Conservation (phyloP, 2,329 filamentous ascomycete genomes). For the Hypoxylon sp. region DNA sequence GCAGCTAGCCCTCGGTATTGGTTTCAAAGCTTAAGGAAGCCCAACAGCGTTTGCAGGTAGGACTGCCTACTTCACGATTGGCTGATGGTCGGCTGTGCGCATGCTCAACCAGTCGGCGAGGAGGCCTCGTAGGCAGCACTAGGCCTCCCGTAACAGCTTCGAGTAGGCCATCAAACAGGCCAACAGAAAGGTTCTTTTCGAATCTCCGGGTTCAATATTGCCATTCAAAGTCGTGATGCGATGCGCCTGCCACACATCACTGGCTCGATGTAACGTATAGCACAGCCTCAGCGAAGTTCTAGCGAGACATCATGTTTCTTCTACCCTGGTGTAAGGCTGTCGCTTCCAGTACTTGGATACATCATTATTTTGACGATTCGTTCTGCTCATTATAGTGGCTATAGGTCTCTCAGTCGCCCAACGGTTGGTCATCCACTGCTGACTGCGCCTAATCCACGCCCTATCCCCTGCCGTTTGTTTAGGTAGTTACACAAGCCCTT, state of each 20-base stretch:
- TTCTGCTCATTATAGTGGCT: background rate
- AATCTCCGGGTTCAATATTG: background rate
- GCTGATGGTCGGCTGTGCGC: conserved; percentile 12
- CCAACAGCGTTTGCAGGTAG: conserved; percentile 14
- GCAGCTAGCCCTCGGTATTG: conserved; percentile 1
- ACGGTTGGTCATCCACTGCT: background rate
- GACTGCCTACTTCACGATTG: conserved; percentile 7
- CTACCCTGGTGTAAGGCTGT: conserved; percentile 6
- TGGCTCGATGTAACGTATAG: background rate
- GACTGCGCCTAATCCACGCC: conserved; percentile 2
- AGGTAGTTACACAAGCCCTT: conserved; percentile 12
- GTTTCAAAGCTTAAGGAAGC: background rate
- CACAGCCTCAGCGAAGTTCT: background rate
- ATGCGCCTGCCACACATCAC: background rate
- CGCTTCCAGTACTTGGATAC: background rate
- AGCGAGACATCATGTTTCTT: background rate
- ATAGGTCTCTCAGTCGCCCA: conserved; percentile 5
- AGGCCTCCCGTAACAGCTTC: background rate
- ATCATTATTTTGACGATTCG: background rate
- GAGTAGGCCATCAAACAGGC: conserved; percentile 3
- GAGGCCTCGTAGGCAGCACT: conserved; percentile 29
- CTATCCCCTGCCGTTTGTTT: conserved; percentile 15
- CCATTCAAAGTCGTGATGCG: conserved; percentile 1
- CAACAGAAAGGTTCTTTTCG: background rate
- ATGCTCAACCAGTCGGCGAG: conserved; percentile 12